Conservation (phyloP, 116 monocot species). For the Dioscorea cayenensis region DNA sequence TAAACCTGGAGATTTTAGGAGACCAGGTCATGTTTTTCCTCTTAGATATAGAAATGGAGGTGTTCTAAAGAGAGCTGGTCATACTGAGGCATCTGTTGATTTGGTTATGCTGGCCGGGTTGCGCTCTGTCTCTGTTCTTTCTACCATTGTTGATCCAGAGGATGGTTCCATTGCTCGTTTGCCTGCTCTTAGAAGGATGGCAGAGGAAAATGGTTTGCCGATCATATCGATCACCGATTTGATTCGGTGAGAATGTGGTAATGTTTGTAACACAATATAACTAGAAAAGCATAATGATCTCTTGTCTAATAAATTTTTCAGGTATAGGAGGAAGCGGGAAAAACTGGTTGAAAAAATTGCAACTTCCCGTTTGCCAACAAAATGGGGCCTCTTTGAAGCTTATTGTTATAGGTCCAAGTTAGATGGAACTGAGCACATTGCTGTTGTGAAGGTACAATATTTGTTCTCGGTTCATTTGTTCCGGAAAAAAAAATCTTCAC, state of each 20-base stretch:
- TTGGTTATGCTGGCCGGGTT: slow-evolving; percentile 62
- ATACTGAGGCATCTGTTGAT: slow-evolving; percentile 87
- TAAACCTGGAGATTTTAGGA: slow-evolving; percentile 61
- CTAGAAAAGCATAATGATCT: not conserved
- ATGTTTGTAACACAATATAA: not conserved
- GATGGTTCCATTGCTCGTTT: slow-evolving; percentile 68
- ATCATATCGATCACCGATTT: slow-evolving; percentile 73
- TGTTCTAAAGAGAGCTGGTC: slow-evolving; percentile 73
- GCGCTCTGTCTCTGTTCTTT: slow-evolving; percentile 50
- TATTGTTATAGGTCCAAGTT: slow-evolving; percentile 69
- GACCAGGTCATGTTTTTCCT: slow-evolving; percentile 83
- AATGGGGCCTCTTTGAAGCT: slow-evolving; percentile 73
- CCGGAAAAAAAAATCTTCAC: too few relatives aligned
- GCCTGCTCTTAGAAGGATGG: slow-evolving; percentile 39
- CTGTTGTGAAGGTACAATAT: slow-evolving; percentile 58
- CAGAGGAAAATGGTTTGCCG: slow-evolving; percentile 40
- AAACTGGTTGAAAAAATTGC: slow-evolving; percentile 65
- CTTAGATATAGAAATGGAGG: slow-evolving; percentile 78
- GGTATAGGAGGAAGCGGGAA: slow-evolving; percentile 80
- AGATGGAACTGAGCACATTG: slow-evolving; percentile 87
- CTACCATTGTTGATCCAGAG: slow-evolving; percentile 52
- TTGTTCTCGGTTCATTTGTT: too few relatives aligned
- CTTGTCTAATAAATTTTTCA: slow-evolving; percentile 18
- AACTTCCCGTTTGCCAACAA: slow-evolving; percentile 67
- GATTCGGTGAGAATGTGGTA: slow-evolving; percentile 41